phyloP scores from a whole-genome alignment of 2,329 filamentous ascomycete species.

The Microcyclospora pomicola region DNA sequence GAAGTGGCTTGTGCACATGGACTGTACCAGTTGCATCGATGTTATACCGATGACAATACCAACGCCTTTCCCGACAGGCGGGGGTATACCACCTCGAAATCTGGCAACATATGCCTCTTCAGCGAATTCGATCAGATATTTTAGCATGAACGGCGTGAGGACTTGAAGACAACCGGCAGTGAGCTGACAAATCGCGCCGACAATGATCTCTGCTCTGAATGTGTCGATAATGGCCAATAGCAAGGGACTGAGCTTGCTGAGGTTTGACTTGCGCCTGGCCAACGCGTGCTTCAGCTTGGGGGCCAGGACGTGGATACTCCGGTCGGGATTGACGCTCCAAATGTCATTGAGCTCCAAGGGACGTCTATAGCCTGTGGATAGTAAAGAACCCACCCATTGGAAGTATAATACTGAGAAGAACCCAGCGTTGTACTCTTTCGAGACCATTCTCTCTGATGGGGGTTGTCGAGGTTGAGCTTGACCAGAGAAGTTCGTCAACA shows the following conservation, averaged over 20 bases:
- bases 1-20: neutral
- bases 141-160: slow-evolving; percentile 68
- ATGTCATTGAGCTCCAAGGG: slow-evolving; percentile 69
- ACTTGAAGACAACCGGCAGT: slow-evolving; percentile 54
- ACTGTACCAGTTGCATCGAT: neutral
- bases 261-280: slow-evolving; percentile 46
- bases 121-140: slow-evolving; percentile 56
- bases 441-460: slow-evolving; percentile 38
- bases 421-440: slow-evolving; percentile 54
- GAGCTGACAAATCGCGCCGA: slow-evolving; percentile 62
- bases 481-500: too few relatives aligned
- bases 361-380: slow-evolving; percentile 73
- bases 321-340: slow-evolving; percentile 68
- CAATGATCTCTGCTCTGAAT: slow-evolving; percentile 65
- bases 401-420: slow-evolving; percentile 65
- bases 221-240: slow-evolving; percentile 70
- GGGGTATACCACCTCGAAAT: neutral
- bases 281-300: slow-evolving; percentile 53
- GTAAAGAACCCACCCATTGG: slow-evolving; percentile 74
- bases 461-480: slow-evolving; percentile 32
- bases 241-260: slow-evolving; percentile 59
- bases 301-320: slow-evolving; percentile 55
- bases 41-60: neutral
- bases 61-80: slow-evolving; percentile 33
- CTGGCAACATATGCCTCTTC: neutral